Base-by-base conservation (phyloP, 2,329 filamentous ascomycete genomes). In the Verticillium dahliae region DNA sequence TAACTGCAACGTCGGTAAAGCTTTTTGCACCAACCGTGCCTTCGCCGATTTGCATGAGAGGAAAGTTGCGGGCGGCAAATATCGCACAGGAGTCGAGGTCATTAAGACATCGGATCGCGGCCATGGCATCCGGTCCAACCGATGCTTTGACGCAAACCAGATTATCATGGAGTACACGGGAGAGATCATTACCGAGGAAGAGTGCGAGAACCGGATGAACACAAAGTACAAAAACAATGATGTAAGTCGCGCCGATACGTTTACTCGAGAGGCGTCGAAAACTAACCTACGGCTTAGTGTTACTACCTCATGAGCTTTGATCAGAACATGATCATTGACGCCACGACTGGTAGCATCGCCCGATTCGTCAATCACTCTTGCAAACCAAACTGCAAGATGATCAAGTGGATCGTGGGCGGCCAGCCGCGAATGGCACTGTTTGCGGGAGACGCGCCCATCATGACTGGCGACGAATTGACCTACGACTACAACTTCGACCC, bases 271-370 rank as follows among this genome's bases (percentile, higher is more conserved):
- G 31, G 34, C 6, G 14, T 45, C 6, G 6, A 58, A 15, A 7
- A 55, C 60, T 65, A 39, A 61, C 64, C 33, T 61, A n/a, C 31
- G 6, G 18, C 38, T 13, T 68, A 97, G 91, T 97, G 92, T 76
- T 98, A 97, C 75, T 99, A 99, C 74, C 81, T 99, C 58, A 99
- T 99, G 95, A 92, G 92, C 61, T 97, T 98, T 72, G 93, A 98
- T 72, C 92, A 97, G 74, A 95, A 96, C 75, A 95, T 98, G 87
- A 96, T 98, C 69, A 96, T 99, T 66, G 95, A 99, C 78, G 95
- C 94, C 38, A 97, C 93, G 34, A 92, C 91, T 61, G 95, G 95
- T 69, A 96, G 91, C 67, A 96, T 98, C 75, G 94, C 95, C 70
- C 90, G 95, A 61, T 99, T 99, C 74, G 93, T 99, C 73, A 99